Evolutionary conservation across 192 early-diverging fungal species (phyloP).

Genomic region (Coemansia sp.): DNA sequence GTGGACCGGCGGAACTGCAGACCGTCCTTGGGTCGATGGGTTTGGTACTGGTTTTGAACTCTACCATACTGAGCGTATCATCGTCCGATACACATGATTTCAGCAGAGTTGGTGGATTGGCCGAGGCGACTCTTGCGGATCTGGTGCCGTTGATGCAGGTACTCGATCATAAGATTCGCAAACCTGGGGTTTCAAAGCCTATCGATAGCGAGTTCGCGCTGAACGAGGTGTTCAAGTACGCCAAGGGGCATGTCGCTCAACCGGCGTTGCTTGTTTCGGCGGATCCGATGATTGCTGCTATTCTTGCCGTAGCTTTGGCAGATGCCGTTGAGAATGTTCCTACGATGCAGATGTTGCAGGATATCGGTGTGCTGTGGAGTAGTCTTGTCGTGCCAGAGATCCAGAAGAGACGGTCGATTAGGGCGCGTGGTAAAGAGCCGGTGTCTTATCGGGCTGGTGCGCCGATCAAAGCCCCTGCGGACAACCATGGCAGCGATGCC

Average conservation of each 20-base stretch:
- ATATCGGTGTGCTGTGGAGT: not conserved
- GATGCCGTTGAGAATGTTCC: not conserved
- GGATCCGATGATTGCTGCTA: not conserved
- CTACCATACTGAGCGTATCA: not conserved
- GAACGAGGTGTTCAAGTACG: not conserved
- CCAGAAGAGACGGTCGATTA: not conserved
- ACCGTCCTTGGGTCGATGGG: not conserved
- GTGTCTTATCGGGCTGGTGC: not conserved
- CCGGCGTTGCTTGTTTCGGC: not conserved
- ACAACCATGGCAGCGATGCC: too few relatives aligned
- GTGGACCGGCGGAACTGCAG: not conserved
- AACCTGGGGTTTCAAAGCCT: not conserved
- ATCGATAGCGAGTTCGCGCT: not conserved
- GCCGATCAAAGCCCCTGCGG: not conserved
- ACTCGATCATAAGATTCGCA: not conserved
- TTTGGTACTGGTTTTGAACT: not conserved
- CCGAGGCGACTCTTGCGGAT: not conserved
- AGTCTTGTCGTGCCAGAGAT: not conserved
- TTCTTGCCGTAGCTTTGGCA: not conserved
- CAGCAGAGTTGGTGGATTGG: not conserved
- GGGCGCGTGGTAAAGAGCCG: not conserved
- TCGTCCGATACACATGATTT: not conserved
- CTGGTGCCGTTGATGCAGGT: not conserved
- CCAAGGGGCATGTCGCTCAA: not conserved
- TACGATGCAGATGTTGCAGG: not conserved